Percentiles rank a stretch among this genome's conserved stretches.
Conservation (phyloP, 805 yeast genomes). For the Cyberlindnera galapagoensis region DNA sequence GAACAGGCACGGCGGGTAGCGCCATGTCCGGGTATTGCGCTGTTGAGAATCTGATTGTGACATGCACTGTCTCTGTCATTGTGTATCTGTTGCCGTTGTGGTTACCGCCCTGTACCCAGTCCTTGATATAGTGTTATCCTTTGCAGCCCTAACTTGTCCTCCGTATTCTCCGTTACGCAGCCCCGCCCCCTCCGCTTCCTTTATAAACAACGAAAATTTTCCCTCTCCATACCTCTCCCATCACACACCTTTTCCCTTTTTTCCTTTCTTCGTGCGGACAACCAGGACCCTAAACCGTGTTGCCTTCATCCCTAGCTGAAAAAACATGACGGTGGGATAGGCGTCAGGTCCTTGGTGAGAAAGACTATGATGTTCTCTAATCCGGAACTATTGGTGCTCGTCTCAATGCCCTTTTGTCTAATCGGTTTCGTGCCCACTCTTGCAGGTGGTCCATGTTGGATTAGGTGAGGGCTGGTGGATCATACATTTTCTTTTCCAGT, state of each 20-base stretch:
- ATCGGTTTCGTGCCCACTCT: constrained; percentile 27
- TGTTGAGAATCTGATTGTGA: constrained; percentile 41
- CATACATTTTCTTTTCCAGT: constrained; percentile 36
- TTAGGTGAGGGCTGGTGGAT: constrained; percentile 62
- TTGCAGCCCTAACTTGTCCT: no score
- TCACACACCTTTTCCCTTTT: constrained; percentile 1
- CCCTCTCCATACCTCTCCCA: not conserved
- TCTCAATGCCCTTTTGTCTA: constrained; percentile 61
- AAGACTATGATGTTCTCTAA: constrained; percentile 25
- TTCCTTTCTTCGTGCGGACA: constrained; percentile 51
- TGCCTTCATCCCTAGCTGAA: constrained; percentile 38
- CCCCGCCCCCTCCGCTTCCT: no score
- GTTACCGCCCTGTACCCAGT: not conserved
- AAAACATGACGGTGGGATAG: constrained; percentile 33
- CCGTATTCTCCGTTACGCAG: no score
- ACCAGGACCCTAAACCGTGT: constrained; percentile 73
- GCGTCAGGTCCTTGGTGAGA: constrained; percentile 77
- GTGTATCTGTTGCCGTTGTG: not conserved
- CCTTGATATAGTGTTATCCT: no score
- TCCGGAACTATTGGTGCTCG: constrained; percentile 35
- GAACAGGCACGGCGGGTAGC: constrained; percentile 28
- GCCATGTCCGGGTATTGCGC: constrained; percentile 34
- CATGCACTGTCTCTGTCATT: constrained; percentile 5
- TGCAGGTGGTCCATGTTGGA: constrained; percentile 33
- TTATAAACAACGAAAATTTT: no score